Percentiles rank a stretch among this genome's conserved stretches.
Evolutionary conservation across 208 protist species (phyloP).

Genomic region (Leishmania lainsoni): DNA sequence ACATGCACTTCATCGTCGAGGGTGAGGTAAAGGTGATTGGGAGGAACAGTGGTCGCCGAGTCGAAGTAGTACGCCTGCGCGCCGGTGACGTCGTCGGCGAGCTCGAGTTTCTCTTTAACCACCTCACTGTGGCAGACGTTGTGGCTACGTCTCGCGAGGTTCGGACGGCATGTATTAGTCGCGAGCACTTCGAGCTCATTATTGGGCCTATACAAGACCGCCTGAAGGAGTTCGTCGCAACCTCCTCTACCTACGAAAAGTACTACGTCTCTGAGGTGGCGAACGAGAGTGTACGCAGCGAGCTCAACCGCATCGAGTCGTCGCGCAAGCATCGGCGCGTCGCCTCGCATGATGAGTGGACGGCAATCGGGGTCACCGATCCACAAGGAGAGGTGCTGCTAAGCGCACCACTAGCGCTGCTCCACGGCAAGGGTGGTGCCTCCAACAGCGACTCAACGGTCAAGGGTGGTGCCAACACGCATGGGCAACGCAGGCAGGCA

Average conservation of each 20-base stretch:
- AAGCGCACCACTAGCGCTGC: slow-evolving; percentile 31
- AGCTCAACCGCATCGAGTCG: slow-evolving; percentile 54
- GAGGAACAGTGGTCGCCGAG: slow-evolving; percentile 53
- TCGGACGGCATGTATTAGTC: slow-evolving; percentile 75
- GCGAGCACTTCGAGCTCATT: slow-evolving; percentile 88
- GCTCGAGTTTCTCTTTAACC: slow-evolving; percentile 90
- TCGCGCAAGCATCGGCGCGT: slow-evolving; percentile 35
- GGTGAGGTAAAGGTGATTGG: slow-evolving; percentile 83
- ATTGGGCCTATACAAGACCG: slow-evolving; percentile 80
- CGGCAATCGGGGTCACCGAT: slow-evolving; percentile 36
- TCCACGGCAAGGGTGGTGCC: slow-evolving; percentile 21
- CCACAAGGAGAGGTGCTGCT: slow-evolving; percentile 53
- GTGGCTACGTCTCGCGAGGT: slow-evolving; percentile 57
- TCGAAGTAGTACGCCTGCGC: slow-evolving; percentile 70
- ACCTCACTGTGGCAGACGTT: slow-evolving; percentile 87
- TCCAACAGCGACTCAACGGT: neutral
- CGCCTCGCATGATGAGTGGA: slow-evolving; percentile 21
- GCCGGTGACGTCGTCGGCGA: slow-evolving; percentile 85
- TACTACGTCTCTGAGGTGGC: slow-evolving; percentile 69
- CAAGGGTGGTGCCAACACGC: neutral
- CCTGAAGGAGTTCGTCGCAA: slow-evolving; percentile 81
- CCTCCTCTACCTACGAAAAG: slow-evolving; percentile 58
- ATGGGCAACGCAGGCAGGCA: neutral
- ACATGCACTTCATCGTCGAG: slow-evolving; percentile 83
- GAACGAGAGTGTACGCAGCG: slow-evolving; percentile 58